phyloP scores from a whole-genome alignment of 768 basidiomycete genomes.

The Tylopilus balloui region DNA sequence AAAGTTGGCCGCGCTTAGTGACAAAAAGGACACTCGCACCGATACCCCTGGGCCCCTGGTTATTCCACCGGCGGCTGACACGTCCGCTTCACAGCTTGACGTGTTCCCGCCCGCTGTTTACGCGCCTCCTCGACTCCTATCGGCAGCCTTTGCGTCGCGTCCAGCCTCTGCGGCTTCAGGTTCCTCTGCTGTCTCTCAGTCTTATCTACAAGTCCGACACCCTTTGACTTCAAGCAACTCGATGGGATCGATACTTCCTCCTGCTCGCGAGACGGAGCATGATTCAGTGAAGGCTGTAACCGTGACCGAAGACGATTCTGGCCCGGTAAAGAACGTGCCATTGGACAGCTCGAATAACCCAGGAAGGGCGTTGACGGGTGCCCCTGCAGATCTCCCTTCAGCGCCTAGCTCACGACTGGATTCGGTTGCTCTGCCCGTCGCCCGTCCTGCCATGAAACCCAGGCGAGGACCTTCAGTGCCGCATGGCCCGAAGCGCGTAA shows the following conservation, averaged over 20 bases:
- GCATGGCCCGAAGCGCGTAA: constrained; percentile 20
- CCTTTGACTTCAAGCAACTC: background rate
- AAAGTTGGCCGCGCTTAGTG: background rate
- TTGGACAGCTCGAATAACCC: background rate
- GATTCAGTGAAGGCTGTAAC: background rate
- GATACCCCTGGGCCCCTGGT: background rate
- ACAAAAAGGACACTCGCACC: background rate
- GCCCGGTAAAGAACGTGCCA: background rate
- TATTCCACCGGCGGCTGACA: constrained; percentile 1
- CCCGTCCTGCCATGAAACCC: constrained; percentile 14
- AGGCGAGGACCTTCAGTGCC: constrained; percentile 13
- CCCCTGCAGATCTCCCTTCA: background rate
- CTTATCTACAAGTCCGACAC: constrained; percentile 3
- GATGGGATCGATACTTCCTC: constrained; percentile 2
- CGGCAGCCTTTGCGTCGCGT: constrained; percentile 3
- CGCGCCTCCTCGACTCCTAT: background rate
- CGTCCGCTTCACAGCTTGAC: background rate
- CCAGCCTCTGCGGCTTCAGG: background rate
- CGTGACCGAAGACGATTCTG: background rate
- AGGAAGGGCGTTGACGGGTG: background rate
- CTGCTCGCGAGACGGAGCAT: background rate
- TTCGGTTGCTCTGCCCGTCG: background rate
- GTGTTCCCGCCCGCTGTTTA: background rate
- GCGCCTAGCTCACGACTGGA: background rate
- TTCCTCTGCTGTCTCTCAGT: background rate